Evolutionary conservation across 352 stramenopile species (phyloP).

Genomic region (Phytophthora pisi): DNA sequence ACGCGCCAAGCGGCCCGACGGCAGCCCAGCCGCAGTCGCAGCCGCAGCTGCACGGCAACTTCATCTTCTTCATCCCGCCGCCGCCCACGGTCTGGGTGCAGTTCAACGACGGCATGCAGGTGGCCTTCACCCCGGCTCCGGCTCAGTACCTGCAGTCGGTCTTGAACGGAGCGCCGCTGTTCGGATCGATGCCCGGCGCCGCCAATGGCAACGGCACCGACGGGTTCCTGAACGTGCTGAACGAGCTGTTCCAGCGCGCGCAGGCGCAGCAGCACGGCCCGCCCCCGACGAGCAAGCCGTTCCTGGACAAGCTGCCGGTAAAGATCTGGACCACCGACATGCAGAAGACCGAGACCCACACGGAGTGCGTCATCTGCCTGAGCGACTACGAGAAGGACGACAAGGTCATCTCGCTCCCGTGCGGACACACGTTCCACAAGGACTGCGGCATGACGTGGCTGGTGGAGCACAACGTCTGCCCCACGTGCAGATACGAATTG

Average conservation of each 20-base stretch:
- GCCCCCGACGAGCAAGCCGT: conserved; percentile 69
- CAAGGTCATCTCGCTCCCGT: conserved; percentile 68
- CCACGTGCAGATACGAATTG: conserved; percentile 72
- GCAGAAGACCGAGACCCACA: conserved; percentile 55
- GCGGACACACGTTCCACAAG: conserved; percentile 80
- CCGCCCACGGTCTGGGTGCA: conserved; percentile 69
- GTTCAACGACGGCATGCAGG: conserved; percentile 56
- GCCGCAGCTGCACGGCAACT: conserved; percentile 15
- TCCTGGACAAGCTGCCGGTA: conserved; percentile 68
- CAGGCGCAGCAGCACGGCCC: conserved; percentile 68
- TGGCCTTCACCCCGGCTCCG: conserved; percentile 57
- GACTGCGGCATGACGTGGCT: conserved; percentile 82
- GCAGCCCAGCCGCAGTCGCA: conserved; percentile 18
- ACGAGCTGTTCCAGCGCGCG: conserved; percentile 71
- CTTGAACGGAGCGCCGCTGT: conserved; percentile 35
- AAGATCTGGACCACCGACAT: conserved; percentile 58
- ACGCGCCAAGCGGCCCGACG: conserved; percentile 25
- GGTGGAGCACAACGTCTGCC: conserved; percentile 78
- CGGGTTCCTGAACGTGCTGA: conserved; percentile 48
- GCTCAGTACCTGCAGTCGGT: conserved; percentile 47
- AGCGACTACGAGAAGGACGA: conserved; percentile 76
- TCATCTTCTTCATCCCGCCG: conserved; percentile 64
- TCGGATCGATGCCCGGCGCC: conserved; percentile 8
- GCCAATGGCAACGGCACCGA: conserved; percentile 24
- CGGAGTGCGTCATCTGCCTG: conserved; percentile 79